phyloP scores from a whole-genome alignment of 176 grass and related monocot genomes.

The Pharus latifolius region DNA sequence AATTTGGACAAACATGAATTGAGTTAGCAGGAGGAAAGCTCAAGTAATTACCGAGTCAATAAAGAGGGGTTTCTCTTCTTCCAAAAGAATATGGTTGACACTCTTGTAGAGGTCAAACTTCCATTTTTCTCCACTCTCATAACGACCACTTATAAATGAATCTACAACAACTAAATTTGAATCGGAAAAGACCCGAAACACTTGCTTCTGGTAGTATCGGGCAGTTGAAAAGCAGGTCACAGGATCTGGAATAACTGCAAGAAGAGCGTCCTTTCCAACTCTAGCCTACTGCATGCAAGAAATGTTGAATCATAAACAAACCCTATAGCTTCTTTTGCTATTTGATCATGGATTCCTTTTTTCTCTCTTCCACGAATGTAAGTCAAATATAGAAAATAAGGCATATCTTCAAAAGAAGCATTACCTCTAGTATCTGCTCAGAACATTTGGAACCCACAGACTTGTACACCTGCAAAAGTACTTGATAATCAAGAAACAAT shows the following conservation, averaged over 20 bases:
- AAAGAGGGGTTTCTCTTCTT: slow-evolving; percentile 63
- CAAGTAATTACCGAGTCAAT: slow-evolving; percentile 47
- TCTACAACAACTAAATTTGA: slow-evolving; percentile 93
- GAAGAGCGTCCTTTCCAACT: slow-evolving; percentile 62
- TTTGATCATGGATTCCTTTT: no score
- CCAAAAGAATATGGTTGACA: slow-evolving; percentile 55
- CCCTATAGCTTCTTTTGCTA: no score
- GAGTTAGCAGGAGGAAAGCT: background rate
- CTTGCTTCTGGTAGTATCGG: slow-evolving; percentile 70
- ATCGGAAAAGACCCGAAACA: slow-evolving; percentile 44
- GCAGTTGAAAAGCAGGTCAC: slow-evolving; percentile 82
- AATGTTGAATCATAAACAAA: no score
- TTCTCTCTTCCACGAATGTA: no score
- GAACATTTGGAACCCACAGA: slow-evolving; percentile 74
- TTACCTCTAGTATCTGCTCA: slow-evolving; percentile 69
- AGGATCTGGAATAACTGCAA: slow-evolving; percentile 80
- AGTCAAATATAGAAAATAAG: no score
- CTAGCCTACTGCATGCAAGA: slow-evolving; percentile 54
- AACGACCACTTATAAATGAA: slow-evolving; percentile 85
- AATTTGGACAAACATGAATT: background rate
- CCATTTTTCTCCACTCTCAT: slow-evolving; percentile 80
- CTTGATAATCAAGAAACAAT: background rate
- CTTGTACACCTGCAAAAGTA: slow-evolving; percentile 64
- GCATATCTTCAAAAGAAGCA: no score
- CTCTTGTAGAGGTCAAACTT: slow-evolving; percentile 56